Evolutionary conservation across 176 grass and related monocot genomes (phyloP), one percentile per base, ranked within the genome.

Genomic region (Triticum dicoccoides): DNA sequence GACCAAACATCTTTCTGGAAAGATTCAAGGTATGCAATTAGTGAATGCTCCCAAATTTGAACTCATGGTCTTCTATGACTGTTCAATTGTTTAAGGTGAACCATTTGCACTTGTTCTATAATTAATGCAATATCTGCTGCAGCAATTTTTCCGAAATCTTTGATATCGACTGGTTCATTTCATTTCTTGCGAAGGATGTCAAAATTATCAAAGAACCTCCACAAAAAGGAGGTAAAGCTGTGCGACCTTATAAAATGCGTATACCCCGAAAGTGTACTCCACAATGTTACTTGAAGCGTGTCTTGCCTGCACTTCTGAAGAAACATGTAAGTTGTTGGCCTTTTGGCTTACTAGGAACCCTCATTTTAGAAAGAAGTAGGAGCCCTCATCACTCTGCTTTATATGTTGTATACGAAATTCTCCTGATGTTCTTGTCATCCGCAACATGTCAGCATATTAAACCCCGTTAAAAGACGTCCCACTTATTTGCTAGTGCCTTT

Each of bases 1-100:
- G 93, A 95, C 39, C 87, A 92, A 69, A 84, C 87, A 84, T 95
- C 93, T 82, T 95, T 92, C 84, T 95, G 93, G 93, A 86, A 87
- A 66, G 93, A 95, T 91, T 86, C 65, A 62, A 95, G 93, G 93
- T 95, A 65, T 84, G 27, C 15, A 77, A 77, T 29, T 77, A 11
- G 8, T 54, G 73, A 76, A 4, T 1, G 2, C 59, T 73, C 58
- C 41, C 37, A 77, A 52, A 76, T 76, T 27, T 76, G 25, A 52
- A 52, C 41, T 9, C 44, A 10, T 32, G 44, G 25, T 76, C 44
- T 52, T 76, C 14, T 42, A 64, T 54, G 25, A 91, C 47, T 54
- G 54, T 73, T 65, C 23, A 44, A 86, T 69, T 83, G 24, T 66
- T 77, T 47, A 13, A 65, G 20, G 10, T 85, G 72, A 51, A 47